These are phyloP conservation scores for Cordyceps javanica DNA, from an alignment of 2,329 filamentous ascomycete species.

Conservation along the genomic window DNA sequence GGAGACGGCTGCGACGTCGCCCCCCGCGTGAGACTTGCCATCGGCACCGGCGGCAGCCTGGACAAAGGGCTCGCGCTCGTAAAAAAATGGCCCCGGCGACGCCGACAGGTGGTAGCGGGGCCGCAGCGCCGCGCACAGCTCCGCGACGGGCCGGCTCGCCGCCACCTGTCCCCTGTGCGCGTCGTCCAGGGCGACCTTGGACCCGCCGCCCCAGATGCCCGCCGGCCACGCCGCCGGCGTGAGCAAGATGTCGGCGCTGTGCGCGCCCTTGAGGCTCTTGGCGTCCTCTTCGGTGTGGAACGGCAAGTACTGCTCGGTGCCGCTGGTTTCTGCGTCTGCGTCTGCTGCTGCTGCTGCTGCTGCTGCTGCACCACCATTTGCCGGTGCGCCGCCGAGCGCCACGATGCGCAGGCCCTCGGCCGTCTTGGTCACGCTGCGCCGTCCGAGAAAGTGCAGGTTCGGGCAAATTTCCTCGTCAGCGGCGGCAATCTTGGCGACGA, in stretches of 20 bases:
- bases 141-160: constrained; percentile 63
- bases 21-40: too few species aligned
- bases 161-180: constrained; percentile 44
- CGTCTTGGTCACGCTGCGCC: constrained; percentile 81
- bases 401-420: constrained; percentile 84
- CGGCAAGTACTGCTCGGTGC: constrained; percentile 65
- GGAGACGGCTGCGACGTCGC: constrained; percentile 45
- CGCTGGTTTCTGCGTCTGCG: background rate
- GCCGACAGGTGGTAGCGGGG: constrained; percentile 87
- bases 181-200: constrained; percentile 53
- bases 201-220: constrained; percentile 57
- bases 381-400: constrained; percentile 70
- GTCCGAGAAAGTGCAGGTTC: constrained; percentile 88
- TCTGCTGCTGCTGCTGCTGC: too few species aligned
- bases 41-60: constrained; percentile 45
- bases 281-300: constrained; percentile 73
- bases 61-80: constrained; percentile 89
- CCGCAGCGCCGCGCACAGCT: constrained; percentile 71
- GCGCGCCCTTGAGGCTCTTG: constrained; percentile 66
- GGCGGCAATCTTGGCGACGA: constrained; percentile 63
- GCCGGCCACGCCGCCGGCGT: constrained; percentile 82
- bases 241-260: constrained; percentile 77
- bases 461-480: constrained; percentile 70
- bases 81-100: constrained; percentile 62
- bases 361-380: background rate